These are phyloP conservation scores for Diospyros lotus DNA, from an alignment of 148 eudicot genomes.

Conservation along the genomic window DNA sequence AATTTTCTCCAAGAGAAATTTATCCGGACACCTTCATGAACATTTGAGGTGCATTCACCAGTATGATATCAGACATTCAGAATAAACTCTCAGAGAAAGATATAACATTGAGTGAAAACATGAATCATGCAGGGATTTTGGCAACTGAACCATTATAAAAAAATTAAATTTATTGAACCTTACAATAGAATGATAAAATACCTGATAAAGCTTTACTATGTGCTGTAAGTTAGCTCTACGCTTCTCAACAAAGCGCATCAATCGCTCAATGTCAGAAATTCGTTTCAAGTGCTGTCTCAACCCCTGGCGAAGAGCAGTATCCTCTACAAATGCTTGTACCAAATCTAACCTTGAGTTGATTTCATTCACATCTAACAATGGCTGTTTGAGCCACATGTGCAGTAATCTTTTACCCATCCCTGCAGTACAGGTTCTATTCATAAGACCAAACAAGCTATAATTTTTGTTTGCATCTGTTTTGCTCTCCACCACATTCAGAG, in stretches of 20 bases:
- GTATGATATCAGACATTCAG: background rate
- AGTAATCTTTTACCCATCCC: conserved; percentile 98
- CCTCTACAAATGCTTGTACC: conserved; percentile 95
- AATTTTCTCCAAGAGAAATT: background rate
- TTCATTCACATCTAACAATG: conserved; percentile 75
- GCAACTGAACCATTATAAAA: background rate
- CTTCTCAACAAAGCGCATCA: conserved; percentile 65
- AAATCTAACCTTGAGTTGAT: conserved; percentile 75
- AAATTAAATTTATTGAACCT: background rate
- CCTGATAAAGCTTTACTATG: conserved; percentile 99
- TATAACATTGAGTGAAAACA: background rate
- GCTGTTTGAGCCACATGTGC: conserved; percentile 98
- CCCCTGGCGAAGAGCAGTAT: conserved; percentile 83
- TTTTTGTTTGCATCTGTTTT: conserved; percentile 94
- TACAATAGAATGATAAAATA: conserved; percentile 13
- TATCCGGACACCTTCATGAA: background rate
- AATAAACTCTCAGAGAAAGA: background rate
- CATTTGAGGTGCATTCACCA: background rate
- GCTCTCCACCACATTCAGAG: conserved; percentile 96
- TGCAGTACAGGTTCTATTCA: conserved; percentile 98
- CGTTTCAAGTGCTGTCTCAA: conserved; percentile 87
- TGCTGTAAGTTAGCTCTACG: conserved; percentile 67
- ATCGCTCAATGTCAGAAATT: conserved; percentile 85
- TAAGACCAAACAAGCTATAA: conserved; percentile 93
- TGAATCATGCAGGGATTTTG: background rate